Evolutionary conservation across 2,329 filamentous ascomycete genomes (phyloP).

Genomic region (Trichoderma gracile): DNA sequence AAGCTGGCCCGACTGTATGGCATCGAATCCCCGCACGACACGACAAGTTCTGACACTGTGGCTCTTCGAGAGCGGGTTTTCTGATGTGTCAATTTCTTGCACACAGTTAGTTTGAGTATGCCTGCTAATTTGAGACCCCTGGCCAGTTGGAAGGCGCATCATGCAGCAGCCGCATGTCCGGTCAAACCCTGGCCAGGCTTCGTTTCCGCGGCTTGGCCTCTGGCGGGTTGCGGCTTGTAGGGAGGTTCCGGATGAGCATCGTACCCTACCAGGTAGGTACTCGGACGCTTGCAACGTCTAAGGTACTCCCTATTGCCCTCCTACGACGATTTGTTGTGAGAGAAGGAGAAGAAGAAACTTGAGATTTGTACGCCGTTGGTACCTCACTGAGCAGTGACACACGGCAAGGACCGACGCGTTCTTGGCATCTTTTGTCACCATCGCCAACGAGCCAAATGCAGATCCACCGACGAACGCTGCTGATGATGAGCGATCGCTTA

Average conservation of each 20-base stretch:
- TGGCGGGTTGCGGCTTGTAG: background rate
- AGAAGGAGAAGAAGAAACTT: background rate
- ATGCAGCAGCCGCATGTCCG: slow-evolving; percentile 18
- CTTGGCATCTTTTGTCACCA: background rate
- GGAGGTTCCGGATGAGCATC: slow-evolving; percentile 4
- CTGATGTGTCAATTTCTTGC: slow-evolving; percentile 26
- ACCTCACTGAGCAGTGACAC: background rate
- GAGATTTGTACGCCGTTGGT: background rate
- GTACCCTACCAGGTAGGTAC: no score
- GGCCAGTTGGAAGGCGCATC: slow-evolving; percentile 10
- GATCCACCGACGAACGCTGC: slow-evolving; percentile 14
- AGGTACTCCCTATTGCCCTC: no score
- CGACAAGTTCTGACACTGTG: slow-evolving; percentile 21
- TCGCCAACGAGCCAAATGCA: slow-evolving; percentile 7
- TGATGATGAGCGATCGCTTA: slow-evolving; percentile 9
- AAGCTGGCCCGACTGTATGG: slow-evolving; percentile 30
- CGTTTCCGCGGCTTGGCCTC: slow-evolving; percentile 22
- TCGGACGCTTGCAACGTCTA: background rate
- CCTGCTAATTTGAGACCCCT: slow-evolving; percentile 22
- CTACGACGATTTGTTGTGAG: background rate
- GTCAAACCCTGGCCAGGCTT: slow-evolving; percentile 18
- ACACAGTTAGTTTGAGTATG: slow-evolving; percentile 1
- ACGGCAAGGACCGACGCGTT: slow-evolving; percentile 8
- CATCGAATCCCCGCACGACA: slow-evolving; percentile 23
- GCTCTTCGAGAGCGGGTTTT: slow-evolving; percentile 14